Base-by-base conservation (phyloP, 352 stramenopile genomes). In the Phytopythium vexans region DNA sequence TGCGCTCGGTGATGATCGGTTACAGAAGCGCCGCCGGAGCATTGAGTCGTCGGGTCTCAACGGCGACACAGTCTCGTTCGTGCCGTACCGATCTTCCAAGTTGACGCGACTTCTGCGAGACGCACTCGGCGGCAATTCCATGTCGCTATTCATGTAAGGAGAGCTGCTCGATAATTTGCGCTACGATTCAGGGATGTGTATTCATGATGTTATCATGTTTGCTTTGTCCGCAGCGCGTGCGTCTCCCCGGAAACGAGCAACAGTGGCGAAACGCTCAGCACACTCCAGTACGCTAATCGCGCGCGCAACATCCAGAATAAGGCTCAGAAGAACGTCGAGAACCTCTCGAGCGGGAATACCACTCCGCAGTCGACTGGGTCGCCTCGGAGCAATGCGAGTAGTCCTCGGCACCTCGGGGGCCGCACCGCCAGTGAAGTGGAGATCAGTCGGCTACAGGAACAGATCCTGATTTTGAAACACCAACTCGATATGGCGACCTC, bases 131-230 rank as follows among this genome's bases (percentile, higher is more conserved):
- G 86, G 86, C 16, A 95, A 95, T 52, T 94, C 84, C 58, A 66
- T 85, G 9, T 94, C 86, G 3, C 66, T 95, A 6, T 94, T 95
- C 65, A 89, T 95, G 83, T 93, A 71, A 60, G 77, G 60, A 8
- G 12, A 3, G 31, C 15, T 27, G 6, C 9, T 3, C 15, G 40
- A 39, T 51, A 27, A 27, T 27, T 4, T 10, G 32, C 41, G 10
- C 37, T 39, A 15, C 11, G 4, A 4, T 41, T 48, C 2, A 50
- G 32, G 14, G 6, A 11, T 41, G 39, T 27, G 6, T 46, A 38
- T 14, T 38, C 27, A 43, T 53, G n/a, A n/a, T 52, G 6, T 46
- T 44, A 6, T 46, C 31, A 8, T 42, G 33, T 51, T 7, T 33
- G 27, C 48, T 49, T 57, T 9, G 27, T 49, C 4, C 32, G 33